These are phyloP conservation scores for Leishmania mexicana DNA, from an alignment of 208 protist species.

Conservation along the genomic window DNA sequence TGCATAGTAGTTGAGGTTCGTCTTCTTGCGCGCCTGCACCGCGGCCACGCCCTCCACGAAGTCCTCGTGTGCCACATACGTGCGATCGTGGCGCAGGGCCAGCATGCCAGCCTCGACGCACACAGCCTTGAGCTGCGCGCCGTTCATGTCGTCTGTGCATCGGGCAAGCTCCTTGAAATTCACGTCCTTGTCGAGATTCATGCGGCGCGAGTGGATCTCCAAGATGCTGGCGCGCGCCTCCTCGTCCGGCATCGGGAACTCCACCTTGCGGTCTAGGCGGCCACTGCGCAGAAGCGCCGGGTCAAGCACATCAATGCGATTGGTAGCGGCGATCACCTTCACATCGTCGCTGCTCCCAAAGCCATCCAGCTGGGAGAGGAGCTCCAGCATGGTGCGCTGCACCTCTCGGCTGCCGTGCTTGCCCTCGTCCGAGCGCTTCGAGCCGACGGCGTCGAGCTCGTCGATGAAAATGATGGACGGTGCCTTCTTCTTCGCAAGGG, in stretches of 20 bases:
- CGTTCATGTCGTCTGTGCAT: constrained; percentile 99
- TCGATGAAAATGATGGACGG: constrained; percentile 99
- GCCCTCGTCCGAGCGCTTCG: constrained; percentile 98
- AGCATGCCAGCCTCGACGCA: constrained; percentile 99
- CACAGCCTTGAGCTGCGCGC: constrained; percentile 99
- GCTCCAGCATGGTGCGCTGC: constrained; percentile 99
- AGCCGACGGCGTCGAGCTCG: constrained; percentile 99
- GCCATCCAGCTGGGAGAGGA: constrained; percentile 99
- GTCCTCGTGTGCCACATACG: constrained; percentile 97
- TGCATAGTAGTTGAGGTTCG: constrained; percentile 99
- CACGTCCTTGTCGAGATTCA: constrained; percentile 96
- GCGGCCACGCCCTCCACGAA: constrained; percentile 99
- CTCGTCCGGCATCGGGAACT: constrained; percentile 99
- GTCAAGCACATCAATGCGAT: constrained; percentile 99
- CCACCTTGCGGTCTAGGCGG: constrained; percentile 99
- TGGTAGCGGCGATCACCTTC: constrained; percentile 99
- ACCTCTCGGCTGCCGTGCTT: constrained; percentile 98
- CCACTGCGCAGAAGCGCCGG: constrained; percentile 99
- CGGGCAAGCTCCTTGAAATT: constrained; percentile 99
- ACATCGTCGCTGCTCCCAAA: constrained; percentile 97
- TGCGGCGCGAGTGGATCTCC: constrained; percentile 99
- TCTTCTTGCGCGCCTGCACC: constrained; percentile 99
- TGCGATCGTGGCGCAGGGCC: constrained; percentile 95
- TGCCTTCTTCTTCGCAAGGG: constrained; percentile 99
- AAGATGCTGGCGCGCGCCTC: constrained; percentile 98